phyloP scores from a whole-genome alignment of 495 filamentous ascomycete species.

The Xylaria longipes region DNA sequence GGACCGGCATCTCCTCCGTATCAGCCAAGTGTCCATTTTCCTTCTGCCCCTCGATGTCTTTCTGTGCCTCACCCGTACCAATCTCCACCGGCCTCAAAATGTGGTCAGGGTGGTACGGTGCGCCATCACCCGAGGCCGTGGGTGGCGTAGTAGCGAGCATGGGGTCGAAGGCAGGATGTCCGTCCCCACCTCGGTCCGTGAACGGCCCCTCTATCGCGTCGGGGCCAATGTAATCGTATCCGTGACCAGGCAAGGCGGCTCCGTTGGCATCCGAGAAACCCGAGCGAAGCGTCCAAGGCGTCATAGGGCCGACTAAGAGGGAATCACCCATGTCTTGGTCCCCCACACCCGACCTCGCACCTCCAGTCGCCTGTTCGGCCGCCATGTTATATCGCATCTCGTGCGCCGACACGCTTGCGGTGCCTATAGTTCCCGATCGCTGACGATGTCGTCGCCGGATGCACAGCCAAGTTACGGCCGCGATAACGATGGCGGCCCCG shows the following conservation, averaged over 20 bases:
- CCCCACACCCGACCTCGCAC: constrained; percentile 14
- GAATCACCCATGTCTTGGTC: constrained; percentile 1
- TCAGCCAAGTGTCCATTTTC: background rate
- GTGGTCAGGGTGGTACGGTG: constrained; percentile 17
- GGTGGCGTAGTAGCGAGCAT: constrained; percentile 27
- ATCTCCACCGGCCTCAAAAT: constrained; percentile 21
- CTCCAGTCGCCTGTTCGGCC: constrained; percentile 10
- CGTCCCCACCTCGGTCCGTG: constrained; percentile 33
- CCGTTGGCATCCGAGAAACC: constrained; percentile 27
- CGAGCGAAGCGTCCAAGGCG: constrained; percentile 5
- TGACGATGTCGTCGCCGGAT: constrained; percentile 41
- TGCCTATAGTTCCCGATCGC: constrained; percentile 13
- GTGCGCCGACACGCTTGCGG: background rate
- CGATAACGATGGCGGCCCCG: constrained; percentile 46
- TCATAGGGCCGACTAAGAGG: background rate
- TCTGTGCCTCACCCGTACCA: constrained; percentile 12
- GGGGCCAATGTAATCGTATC: constrained; percentile 44
- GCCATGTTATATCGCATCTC: constrained; percentile 23
- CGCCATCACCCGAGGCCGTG: constrained; percentile 23
- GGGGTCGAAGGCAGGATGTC: background rate
- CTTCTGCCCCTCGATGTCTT: constrained; percentile 8
- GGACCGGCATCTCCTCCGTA: background rate
- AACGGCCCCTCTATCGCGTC: constrained; percentile 44
- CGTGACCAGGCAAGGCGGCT: constrained; percentile 30
- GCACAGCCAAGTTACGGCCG: constrained; percentile 45